phyloP scores from a whole-genome alignment of 139 green algal genomes.

The Tetradesmus obliquus region DNA sequence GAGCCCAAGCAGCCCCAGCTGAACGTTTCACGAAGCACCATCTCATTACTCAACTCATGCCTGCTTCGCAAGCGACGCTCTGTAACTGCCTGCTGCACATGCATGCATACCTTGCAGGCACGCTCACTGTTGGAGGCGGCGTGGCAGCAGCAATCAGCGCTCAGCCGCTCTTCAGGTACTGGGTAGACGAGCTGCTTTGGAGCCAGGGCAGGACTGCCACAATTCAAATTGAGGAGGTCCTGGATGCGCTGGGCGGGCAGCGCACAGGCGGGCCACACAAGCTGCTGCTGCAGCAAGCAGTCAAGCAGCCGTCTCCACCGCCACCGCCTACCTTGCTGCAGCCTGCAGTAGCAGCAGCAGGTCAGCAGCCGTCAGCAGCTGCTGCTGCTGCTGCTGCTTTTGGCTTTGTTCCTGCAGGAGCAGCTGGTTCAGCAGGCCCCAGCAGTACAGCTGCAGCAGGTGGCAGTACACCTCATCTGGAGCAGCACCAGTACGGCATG shows the following conservation, averaged over 20 bases:
- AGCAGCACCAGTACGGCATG: neutral
- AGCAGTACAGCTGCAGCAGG: neutral
- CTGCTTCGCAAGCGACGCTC: neutral
- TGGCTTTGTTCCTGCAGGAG: neutral
- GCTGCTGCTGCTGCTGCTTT: neutral
- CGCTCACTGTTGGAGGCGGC: neutral
- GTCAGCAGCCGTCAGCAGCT: neutral
- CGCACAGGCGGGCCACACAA: constrained; percentile 54
- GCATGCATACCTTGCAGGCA: neutral
- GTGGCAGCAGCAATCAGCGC: neutral
- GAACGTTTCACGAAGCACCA: neutral
- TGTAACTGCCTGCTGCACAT: neutral
- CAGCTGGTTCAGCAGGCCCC: neutral
- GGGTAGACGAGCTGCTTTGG: constrained; percentile 61
- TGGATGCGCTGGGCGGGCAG: constrained; percentile 43
- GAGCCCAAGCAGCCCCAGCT: neutral
- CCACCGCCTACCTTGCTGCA: neutral
- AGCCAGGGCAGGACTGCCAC: constrained; percentile 55
- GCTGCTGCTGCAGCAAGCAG: constrained; percentile 4
- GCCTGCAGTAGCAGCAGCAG: neutral
- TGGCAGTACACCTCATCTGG: neutral
- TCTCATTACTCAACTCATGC: too few relatives aligned
- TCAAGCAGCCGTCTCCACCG: neutral
- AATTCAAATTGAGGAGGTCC: constrained; percentile 53
- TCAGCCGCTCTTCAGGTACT: constrained; percentile 28